Evolutionary conservation across 495 filamentous ascomycete species (phyloP), one percentile per base, ranked within the genome.

Genomic region (Talaromyces stipitatus): DNA sequence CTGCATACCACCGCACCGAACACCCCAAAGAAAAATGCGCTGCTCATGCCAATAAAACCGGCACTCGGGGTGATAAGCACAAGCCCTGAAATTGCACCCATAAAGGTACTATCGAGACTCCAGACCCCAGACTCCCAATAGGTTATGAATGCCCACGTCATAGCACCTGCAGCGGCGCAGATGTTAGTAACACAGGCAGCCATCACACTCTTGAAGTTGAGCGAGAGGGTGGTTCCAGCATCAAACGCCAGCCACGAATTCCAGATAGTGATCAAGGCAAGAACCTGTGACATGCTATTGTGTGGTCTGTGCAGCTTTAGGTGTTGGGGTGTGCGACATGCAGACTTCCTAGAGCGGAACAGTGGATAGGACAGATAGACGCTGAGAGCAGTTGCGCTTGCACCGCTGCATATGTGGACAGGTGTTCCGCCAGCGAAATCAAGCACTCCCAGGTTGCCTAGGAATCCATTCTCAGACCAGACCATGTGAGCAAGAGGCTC

Each of bases 171-270:
- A 1, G 75, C 69, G 22, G 78, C 78, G 60, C 73, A 78, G 11
- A 79, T 64, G 52, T 79, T 79, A 1, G 77, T 79, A 22, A 78
- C 72, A 54, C 70, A 75, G 38, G 71, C 61, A 5, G 76, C 72
- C 75, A 79, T 77, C 43, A 78, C 64, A 14, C 62, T 65, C 51
- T 74, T 73, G 61, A 78, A 73, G 60, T 75, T 78, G 2, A 74
- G 60, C 1, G 61, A 62, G 7, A 81, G 66, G 0, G 73, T 75
- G 1, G 75, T 77, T 11, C 78, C 78, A 2, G 74, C 78, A 60
- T 83, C 82, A 66, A 84, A 84, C 38, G 78, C 77, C 29, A 77
- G 67, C 77, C 77, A 80, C 12, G 75, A 72, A 58, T 79, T 77
- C 79, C 79, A 82, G 58, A 81, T 78, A 47, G 79, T 69, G 51